Percentiles rank a stretch among this genome's conserved stretches.
Conservation (phyloP, 2,329 filamentous ascomycete genomes). For the Talaromyces sp. region DNA sequence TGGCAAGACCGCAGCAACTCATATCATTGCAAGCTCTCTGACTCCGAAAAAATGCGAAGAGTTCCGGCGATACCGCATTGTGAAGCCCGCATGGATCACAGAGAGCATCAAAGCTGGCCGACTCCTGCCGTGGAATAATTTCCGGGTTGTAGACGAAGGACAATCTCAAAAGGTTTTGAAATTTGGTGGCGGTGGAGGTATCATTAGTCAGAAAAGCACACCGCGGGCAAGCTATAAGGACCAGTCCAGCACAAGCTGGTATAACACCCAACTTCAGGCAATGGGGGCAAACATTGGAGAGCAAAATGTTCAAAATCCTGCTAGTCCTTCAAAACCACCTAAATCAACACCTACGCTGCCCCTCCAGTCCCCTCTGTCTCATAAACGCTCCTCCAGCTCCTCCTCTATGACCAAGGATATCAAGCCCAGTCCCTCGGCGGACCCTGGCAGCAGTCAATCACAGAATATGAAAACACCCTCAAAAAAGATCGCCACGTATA, state of each 20-base stretch:
- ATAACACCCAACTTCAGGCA: conserved; percentile 68
- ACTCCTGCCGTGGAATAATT: conserved; percentile 82
- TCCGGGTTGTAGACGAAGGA: conserved; percentile 82
- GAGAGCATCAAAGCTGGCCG: conserved; percentile 83
- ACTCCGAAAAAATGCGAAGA: conserved; percentile 93
- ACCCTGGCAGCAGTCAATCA: conserved; percentile 67
- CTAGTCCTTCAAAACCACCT: background rate
- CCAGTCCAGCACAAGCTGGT: conserved; percentile 81
- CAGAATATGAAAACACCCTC: conserved; percentile 58
- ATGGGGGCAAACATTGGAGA: conserved; percentile 19
- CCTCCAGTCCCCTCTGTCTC: conserved; percentile 42
- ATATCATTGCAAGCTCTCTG: conserved; percentile 88
- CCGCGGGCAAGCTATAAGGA: conserved; percentile 71
- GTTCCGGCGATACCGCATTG: conserved; percentile 83
- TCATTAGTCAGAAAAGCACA: conserved; percentile 67
- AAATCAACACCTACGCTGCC: conserved; percentile 1
- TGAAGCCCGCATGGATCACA: conserved; percentile 91
- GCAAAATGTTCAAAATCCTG: background rate
- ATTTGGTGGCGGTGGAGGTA: conserved; percentile 63
- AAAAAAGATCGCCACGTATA: conserved; percentile 26
- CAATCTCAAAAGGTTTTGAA: conserved; percentile 76
- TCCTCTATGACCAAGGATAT: conserved; percentile 17
- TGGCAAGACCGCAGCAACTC: conserved; percentile 90
- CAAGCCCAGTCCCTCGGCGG: background rate
- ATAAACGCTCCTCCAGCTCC: conserved; percentile 11